These are phyloP conservation scores for Limnomonas spitsbergensis DNA, from an alignment of 139 green algal species.

Conservation along the genomic window DNA sequence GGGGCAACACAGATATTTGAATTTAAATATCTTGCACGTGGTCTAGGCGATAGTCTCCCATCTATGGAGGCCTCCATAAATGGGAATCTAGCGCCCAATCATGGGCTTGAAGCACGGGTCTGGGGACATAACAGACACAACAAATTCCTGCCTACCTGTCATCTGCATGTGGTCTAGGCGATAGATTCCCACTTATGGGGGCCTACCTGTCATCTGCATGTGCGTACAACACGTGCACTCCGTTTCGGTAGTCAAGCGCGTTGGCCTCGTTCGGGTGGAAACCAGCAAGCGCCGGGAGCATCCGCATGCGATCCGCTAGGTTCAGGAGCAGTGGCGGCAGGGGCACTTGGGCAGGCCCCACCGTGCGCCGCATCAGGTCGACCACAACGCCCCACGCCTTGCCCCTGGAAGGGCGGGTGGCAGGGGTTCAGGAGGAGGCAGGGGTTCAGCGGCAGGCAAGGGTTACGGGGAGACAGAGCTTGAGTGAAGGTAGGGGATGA, in stretches of 20 bases:
- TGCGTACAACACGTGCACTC: neutral
- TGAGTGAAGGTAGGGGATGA: too few species aligned
- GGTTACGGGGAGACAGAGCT: too few species aligned
- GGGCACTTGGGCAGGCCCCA: neutral
- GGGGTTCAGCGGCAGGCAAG: too few species aligned
- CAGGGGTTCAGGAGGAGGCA: too few species aligned
- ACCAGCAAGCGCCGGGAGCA: neutral
- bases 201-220: conserved; percentile 9
- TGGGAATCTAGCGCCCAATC: too few species aligned
- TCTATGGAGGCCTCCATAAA: too few species aligned
- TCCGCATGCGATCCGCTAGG: neutral
- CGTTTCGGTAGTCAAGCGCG: conserved; percentile 5
- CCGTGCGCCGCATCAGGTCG: neutral
- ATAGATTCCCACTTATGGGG: too few species aligned
- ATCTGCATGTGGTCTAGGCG: too few species aligned
- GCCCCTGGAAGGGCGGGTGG: conserved; percentile 7
- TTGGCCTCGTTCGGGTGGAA: conserved; percentile 15
- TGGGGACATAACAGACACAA: too few species aligned
- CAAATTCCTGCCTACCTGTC: too few species aligned
- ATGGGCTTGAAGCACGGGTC: too few species aligned
- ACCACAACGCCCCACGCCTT: neutral
- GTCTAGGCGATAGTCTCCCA: too few species aligned
- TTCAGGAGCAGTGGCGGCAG: neutral
- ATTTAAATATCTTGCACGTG: neutral
- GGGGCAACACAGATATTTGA: neutral